Evolutionary conservation across 2,329 filamentous ascomycete species (phyloP), one percentile per base, ranked within the genome.

Genomic region (Aspergillus uvarum): DNA sequence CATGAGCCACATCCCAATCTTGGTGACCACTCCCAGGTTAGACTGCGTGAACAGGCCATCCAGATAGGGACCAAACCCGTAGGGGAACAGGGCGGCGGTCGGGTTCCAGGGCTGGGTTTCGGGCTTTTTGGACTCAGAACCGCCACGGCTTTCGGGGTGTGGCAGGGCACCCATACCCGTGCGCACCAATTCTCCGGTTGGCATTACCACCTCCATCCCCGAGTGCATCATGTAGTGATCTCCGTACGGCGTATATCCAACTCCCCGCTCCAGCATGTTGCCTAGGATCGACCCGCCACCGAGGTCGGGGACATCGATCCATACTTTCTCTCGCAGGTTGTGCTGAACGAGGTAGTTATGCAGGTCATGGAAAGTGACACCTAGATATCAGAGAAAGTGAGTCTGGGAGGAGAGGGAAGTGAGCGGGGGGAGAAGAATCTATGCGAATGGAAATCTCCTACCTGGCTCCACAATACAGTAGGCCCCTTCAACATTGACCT

Each of bases 401-500:
- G 26, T 26, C 7, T 0, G 82, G 81, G 0, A 26, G 26, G 8
- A 26, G 26, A 26, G 22, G 22, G 22, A 22, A 22, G 22, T 22
- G 22, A 3, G 3, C 22, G 22, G 22, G 22, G 22, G 2, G 22
- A 26, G 26, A 26, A 26, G 26, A 26, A 26, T 26, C 2, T 26
- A 26, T 8, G 26, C 26, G 8, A 8, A 8, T 26, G 26, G 1
- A 8, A 8, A 7, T 26, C 26, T 26, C 26, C 26, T 83, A 1
- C 84, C 83, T 0, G 84, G 84, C 66, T 86, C 83, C 4, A 86
- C 76, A 0, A 86, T 70, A 47, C 77, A 81, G 57, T 76, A 83
- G 21, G 80, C 81, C 47, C 77, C 79, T 16, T 82, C 79, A 0
- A 74, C 76, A 65, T 83, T 79, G 14, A 86, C 77, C 42, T 83